These are phyloP conservation scores for Erigeron canadensis DNA, from an alignment of 129 eudicot genomes.

Conservation along the genomic window DNA sequence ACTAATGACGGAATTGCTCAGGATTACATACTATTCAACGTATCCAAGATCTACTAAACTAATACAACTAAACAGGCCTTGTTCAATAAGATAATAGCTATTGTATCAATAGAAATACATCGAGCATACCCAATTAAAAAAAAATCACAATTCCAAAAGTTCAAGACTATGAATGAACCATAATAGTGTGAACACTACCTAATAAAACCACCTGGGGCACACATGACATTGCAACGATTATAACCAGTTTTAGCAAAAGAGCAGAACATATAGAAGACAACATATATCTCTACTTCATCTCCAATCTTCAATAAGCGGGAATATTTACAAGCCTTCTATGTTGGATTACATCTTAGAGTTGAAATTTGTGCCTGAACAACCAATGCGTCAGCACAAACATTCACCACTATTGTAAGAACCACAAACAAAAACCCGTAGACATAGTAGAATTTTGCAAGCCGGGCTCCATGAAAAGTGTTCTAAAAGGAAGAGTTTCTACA, in stretches of 20 bases:
- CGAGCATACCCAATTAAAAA: too few relatives aligned
- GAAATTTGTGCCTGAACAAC: conserved; percentile 22
- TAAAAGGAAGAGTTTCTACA: conserved; percentile 44
- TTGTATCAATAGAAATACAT: too few relatives aligned
- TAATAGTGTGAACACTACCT: too few relatives aligned
- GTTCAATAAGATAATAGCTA: too few relatives aligned
- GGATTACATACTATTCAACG: conserved; percentile 42
- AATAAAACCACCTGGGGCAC: too few relatives aligned
- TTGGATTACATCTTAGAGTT: conserved; percentile 9
- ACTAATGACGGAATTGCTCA: conserved; percentile 58
- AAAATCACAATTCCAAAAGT: too few relatives aligned
- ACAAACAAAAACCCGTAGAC: conserved; percentile 45
- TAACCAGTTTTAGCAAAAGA: conserved; percentile 23
- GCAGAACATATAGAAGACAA: background rate
- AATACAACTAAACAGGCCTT: too few relatives aligned
- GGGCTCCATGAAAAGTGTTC: conserved; percentile 43
- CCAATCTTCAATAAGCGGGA: conserved; percentile 28
- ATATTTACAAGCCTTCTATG: conserved; percentile 27
- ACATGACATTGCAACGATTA: conserved; percentile 20
- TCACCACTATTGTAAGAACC: conserved; percentile 39
- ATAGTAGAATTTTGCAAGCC: conserved; percentile 46
- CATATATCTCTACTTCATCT: conserved; percentile 13
- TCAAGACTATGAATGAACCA: too few relatives aligned
- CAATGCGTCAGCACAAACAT: conserved; percentile 46
- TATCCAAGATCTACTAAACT: conserved; percentile 36